Conservation (phyloP, 2,329 filamentous ascomycete species). For the Colletotrichum tanaceti region DNA sequence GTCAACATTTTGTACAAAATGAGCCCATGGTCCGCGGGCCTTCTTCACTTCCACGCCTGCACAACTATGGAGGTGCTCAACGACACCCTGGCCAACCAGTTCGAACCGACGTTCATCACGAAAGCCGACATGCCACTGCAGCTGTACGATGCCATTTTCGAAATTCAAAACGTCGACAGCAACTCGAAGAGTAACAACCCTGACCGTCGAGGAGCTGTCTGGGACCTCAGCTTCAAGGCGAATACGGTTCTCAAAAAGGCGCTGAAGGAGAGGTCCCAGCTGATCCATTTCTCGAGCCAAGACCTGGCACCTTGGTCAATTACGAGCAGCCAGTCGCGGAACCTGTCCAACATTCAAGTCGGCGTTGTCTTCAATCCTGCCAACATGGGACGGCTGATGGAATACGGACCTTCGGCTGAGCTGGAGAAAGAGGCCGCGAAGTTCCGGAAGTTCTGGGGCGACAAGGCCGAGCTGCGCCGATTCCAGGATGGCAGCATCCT, state of each 20-base stretch:
- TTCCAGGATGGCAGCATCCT: conserved; percentile 96
- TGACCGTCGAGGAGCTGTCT: conserved; percentile 58
- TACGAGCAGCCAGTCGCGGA: conserved; percentile 42
- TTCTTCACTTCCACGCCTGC: conserved; percentile 79
- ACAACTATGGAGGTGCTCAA: conserved; percentile 80
- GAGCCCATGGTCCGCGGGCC: conserved; percentile 82
- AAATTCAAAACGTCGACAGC: conserved; percentile 50
- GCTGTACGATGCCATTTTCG: conserved; percentile 63
- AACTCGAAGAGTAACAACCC: conserved; percentile 43
- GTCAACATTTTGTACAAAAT: conserved; percentile 93
- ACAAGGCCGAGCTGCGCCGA: conserved; percentile 89
- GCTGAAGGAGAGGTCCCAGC: conserved; percentile 77
- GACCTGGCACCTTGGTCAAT: conserved; percentile 59
- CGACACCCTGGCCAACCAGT: conserved; percentile 80
- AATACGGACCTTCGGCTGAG: conserved; percentile 88
- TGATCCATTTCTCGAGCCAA: conserved; percentile 69
- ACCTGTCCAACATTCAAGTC: conserved; percentile 62
- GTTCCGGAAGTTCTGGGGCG: conserved; percentile 94
- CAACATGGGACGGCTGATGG: conserved; percentile 80
- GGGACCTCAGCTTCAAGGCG: conserved; percentile 66
- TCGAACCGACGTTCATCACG: conserved; percentile 84
- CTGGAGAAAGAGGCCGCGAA: conserved; percentile 82
- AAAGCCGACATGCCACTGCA: conserved; percentile 66
- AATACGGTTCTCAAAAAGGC: conserved; percentile 76
- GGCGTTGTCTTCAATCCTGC: conserved; percentile 79